These are phyloP conservation scores for Leptographium galeiforme DNA, from an alignment of 2,329 filamentous ascomycete genomes.

Conservation along the genomic window DNA sequence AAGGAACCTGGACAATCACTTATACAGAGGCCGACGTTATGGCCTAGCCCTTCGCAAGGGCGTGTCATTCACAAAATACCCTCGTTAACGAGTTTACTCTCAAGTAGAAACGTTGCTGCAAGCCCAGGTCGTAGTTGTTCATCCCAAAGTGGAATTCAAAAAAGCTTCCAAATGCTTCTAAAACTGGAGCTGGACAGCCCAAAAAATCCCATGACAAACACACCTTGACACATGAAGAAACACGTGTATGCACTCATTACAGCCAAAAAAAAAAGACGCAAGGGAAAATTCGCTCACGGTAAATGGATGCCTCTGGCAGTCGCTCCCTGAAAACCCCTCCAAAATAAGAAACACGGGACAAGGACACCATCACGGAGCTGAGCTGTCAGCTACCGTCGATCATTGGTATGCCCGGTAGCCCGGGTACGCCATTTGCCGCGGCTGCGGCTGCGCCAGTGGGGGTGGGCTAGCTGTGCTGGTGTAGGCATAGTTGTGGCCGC, in stretches of 20 bases:
- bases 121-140: too few relatives aligned
- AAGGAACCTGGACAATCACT: not conserved
- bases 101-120: too few relatives aligned
- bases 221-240: not conserved
- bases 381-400: not conserved
- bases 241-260: not conserved
- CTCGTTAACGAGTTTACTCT: too few relatives aligned
- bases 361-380: not conserved
- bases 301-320: not conserved
- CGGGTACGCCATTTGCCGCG: conserved; percentile 6
- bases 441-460: conserved; percentile 9
- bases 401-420: conserved; percentile 17
- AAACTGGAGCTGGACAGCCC: not conserved
- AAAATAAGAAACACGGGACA: not conserved
- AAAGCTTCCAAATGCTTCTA: not conserved
- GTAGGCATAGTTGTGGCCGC: conserved; percentile 1
- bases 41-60: too few relatives aligned
- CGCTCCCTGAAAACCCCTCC: not conserved
- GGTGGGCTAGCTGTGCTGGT: conserved; percentile 4
- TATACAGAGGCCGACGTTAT: not conserved
- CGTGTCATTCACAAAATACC: too few relatives aligned
- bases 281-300: not conserved
- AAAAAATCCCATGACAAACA: not conserved
- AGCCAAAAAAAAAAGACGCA: not conserved
- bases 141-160: too few relatives aligned